A percentile compares a stretch with the other conserved stretches of the same genome.
phyloP scores from a whole-genome alignment of 1,139 yeast species.

The Pichia norvegensis region DNA sequence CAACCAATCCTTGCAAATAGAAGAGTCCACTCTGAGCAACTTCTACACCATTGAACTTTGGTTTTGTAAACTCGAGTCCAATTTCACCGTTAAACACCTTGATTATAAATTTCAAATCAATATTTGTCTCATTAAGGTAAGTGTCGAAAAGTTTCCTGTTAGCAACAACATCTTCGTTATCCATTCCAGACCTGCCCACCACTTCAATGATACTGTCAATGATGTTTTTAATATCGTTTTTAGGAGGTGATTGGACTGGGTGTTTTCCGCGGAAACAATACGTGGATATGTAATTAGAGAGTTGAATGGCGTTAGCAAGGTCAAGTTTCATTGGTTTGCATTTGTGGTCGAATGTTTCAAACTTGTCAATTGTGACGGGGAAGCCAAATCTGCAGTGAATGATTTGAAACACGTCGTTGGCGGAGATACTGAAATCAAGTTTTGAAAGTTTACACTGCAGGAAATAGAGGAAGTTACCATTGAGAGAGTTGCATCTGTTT shows the following conservation, averaged over 20 bases:
- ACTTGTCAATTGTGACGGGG: slow-evolving; percentile 48
- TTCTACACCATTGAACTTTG: slow-evolving; percentile 29
- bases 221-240: slow-evolving; percentile 63
- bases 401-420: slow-evolving; percentile 63
- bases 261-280: slow-evolving; percentile 51
- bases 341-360: slow-evolving; percentile 60
- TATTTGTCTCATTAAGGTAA: slow-evolving; percentile 41
- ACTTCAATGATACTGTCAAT: slow-evolving; percentile 69
- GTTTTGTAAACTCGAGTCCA: slow-evolving; percentile 33
- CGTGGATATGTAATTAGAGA: slow-evolving; percentile 57
- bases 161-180: slow-evolving; percentile 31
- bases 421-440: slow-evolving; percentile 38
- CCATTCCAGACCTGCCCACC: slow-evolving; percentile 54
- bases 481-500: slow-evolving; percentile 57
- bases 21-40: slow-evolving; percentile 55
- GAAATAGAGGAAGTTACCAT: slow-evolving; percentile 55
- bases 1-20: slow-evolving; percentile 62
- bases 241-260: slow-evolving; percentile 49
- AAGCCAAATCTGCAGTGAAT: slow-evolving; percentile 74
- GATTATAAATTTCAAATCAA: slow-evolving; percentile 45
- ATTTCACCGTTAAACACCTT: slow-evolving; percentile 53
- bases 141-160: slow-evolving; percentile 42
- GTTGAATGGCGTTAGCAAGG: slow-evolving; percentile 44
- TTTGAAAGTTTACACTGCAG: slow-evolving; percentile 48
- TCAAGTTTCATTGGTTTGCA: slow-evolving; percentile 40